phyloP scores from a whole-genome alignment of 2,329 filamentous ascomycete species.

The Ambrosiella cleistominuta region DNA sequence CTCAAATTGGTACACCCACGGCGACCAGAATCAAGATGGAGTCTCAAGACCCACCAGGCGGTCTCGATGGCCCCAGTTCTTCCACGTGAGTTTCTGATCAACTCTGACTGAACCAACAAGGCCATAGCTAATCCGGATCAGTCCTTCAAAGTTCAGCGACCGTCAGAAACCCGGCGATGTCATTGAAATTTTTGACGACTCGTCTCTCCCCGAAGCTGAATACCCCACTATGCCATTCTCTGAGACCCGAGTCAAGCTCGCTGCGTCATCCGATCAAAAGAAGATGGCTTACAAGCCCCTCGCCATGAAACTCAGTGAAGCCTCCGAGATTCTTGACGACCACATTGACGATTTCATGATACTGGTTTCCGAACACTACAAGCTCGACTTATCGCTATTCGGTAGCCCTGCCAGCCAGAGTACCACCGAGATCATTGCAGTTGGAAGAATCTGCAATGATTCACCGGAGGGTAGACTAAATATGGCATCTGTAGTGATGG shows the following conservation, averaged over 20 bases:
- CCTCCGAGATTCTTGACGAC: slow-evolving; percentile 86
- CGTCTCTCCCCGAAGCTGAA: slow-evolving; percentile 47
- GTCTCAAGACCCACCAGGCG: slow-evolving; percentile 19
- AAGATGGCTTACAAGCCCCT: slow-evolving; percentile 85
- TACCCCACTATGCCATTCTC: slow-evolving; percentile 53
- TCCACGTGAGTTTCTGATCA: slow-evolving; percentile 5
- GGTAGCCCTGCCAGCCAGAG: slow-evolving; percentile 75
- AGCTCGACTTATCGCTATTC: slow-evolving; percentile 62
- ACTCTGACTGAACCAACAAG: background rate
- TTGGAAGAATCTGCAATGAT: slow-evolving; percentile 84
- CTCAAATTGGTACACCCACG: slow-evolving; percentile 28
- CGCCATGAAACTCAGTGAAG: slow-evolving; percentile 85
- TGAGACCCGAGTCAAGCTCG: slow-evolving; percentile 67
- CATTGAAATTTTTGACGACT: slow-evolving; percentile 52
- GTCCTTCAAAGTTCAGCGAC: slow-evolving; percentile 52
- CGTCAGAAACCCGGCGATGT: slow-evolving; percentile 66
- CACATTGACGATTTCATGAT: slow-evolving; percentile 75
- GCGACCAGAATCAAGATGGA: slow-evolving; percentile 29
- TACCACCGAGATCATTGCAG: slow-evolving; percentile 71
- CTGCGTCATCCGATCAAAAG: slow-evolving; percentile 71
- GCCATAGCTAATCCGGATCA: slow-evolving; percentile 17
- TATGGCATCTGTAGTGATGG: slow-evolving; percentile 65
- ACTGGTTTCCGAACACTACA: slow-evolving; percentile 57
- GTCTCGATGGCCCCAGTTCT: background rate
- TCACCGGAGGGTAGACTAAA: slow-evolving; percentile 75